Evolutionary conservation across 352 stramenopile genomes (phyloP).

Genomic region (Globisporangium paroecandrum): DNA sequence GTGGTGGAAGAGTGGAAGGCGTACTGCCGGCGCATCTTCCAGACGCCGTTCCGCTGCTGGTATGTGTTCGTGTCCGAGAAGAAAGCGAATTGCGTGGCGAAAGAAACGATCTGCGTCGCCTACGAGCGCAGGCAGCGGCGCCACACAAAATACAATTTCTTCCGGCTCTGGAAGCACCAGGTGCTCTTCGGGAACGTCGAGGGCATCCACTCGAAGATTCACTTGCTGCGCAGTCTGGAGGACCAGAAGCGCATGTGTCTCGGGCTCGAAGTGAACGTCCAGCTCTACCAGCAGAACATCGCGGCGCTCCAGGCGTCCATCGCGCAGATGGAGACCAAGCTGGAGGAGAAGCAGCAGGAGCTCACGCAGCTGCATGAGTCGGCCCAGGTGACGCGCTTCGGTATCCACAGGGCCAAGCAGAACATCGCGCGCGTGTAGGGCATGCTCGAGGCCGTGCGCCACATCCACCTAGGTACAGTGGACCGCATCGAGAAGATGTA

Average conservation of each 20-base stretch:
- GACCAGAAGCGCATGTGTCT: conserved; percentile 79
- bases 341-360: conserved; percentile 67
- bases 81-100: conserved; percentile 37
- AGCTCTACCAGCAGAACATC: conserved; percentile 61
- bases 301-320: conserved; percentile 53
- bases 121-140: conserved; percentile 59
- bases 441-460: conserved; percentile 63
- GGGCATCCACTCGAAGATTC: conserved; percentile 56
- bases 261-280: conserved; percentile 54
- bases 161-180: conserved; percentile 79
- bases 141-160: conserved; percentile 77
- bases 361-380: conserved; percentile 52
- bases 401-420: conserved; percentile 68
- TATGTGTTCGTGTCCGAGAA: conserved; percentile 43
- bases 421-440: conserved; percentile 66
- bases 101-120: conserved; percentile 63
- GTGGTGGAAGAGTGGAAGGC: conserved; percentile 57
- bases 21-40: conserved; percentile 60
- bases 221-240: conserved; percentile 62
- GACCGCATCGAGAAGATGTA: conserved; percentile 67
- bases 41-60: conserved; percentile 73
- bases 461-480: conserved; percentile 68
- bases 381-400: conserved; percentile 64
- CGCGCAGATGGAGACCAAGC: conserved; percentile 44
- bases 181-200: conserved; percentile 70